Conservation (phyloP, 2,329 filamentous ascomycete genomes). For the Botrytis hyacinthi region DNA sequence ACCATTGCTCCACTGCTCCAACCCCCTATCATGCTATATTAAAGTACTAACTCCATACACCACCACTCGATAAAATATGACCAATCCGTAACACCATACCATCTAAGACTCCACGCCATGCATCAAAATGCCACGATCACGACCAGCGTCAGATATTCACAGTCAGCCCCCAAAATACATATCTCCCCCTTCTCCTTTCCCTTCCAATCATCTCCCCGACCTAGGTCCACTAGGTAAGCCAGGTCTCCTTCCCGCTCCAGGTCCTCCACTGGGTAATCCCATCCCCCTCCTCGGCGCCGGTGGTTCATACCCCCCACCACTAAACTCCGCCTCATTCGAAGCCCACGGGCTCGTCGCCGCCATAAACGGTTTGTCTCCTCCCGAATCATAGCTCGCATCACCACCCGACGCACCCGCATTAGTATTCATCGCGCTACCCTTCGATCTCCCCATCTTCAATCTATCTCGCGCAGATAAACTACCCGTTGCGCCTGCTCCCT, state of each 20-base stretch:
- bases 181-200: not conserved
- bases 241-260: not conserved
- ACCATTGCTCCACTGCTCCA: constrained; percentile 1
- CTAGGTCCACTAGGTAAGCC: constrained; percentile 15
- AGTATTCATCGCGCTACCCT: constrained; percentile 39
- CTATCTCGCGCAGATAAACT: constrained; percentile 65
- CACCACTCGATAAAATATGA: not conserved
- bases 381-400: constrained; percentile 23
- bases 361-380: constrained; percentile 44
- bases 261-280: constrained; percentile 19
- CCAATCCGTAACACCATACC: not conserved
- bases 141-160: constrained; percentile 6
- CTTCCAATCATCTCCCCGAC: not conserved
- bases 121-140: constrained; percentile 1
- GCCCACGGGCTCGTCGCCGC: constrained; percentile 51
- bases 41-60: not conserved
- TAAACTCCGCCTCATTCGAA: constrained; percentile 43
- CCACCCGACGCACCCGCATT: constrained; percentile 19
- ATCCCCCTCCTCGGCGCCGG: not conserved
- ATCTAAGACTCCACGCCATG: constrained; percentile 2
- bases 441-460: constrained; percentile 69
- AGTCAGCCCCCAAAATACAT: not conserved
- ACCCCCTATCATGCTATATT: not conserved
- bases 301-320: constrained; percentile 38
- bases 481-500: not conserved